These are phyloP conservation scores for Gonium pectorale DNA, from an alignment of 139 green algal genomes.

Conservation along the genomic window DNA sequence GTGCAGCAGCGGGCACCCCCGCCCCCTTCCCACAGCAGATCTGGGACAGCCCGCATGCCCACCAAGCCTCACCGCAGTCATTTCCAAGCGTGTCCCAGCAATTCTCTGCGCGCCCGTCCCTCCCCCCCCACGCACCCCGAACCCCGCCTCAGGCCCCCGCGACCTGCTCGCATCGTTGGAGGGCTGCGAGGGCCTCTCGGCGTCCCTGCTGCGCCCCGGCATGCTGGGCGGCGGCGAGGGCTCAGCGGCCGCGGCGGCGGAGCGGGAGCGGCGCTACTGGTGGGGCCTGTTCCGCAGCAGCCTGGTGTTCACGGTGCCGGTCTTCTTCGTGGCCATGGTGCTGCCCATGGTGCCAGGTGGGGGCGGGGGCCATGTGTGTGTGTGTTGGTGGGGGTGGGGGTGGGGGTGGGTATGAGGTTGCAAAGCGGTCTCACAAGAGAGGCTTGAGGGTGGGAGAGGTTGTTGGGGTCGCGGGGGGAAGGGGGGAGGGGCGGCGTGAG, in stretches of 20 bases:
- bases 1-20: no score
- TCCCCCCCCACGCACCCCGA: no score
- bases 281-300: conserved; percentile 55
- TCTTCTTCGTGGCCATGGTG: conserved; percentile 94
- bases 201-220: conserved; percentile 22
- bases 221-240: not conserved
- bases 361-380: no score
- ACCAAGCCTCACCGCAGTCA: no score
- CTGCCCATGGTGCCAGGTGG: conserved; percentile 76
- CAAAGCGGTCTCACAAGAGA: not conserved
- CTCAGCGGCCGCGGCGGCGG: not conserved
- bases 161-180: conserved; percentile 70
- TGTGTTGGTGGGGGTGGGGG: not conserved
- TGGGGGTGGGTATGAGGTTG: not conserved
- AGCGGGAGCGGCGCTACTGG: conserved; percentile 71
- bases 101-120: no score
- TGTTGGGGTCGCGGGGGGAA: not conserved
- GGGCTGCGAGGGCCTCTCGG: conserved; percentile 32
- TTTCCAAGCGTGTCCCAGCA: no score
- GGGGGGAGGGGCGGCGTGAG: not conserved
- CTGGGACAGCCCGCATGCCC: no score
- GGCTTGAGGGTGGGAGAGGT: not conserved
- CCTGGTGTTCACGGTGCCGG: conserved; percentile 84
- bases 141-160: conserved; percentile 42
- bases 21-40: no score